These are phyloP conservation scores for Trypanosoma scelopori DNA, from an alignment of 208 protist species.

Conservation along the genomic window DNA sequence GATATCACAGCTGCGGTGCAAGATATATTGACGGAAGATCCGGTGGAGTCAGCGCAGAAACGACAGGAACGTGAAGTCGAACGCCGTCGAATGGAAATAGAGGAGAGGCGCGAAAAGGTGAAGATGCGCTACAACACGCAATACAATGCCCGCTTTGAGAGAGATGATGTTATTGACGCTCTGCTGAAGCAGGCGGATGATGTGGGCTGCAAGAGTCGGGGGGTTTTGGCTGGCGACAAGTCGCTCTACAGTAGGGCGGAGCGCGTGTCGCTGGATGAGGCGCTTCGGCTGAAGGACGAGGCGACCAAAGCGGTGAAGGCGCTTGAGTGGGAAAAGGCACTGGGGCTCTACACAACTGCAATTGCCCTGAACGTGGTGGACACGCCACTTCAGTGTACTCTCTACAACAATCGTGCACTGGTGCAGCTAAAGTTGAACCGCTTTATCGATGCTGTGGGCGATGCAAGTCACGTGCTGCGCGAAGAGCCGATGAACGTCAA, in stretches of 20 bases:
- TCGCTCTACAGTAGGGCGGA: constrained; percentile 28
- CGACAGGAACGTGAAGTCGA: constrained; percentile 27
- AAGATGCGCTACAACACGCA: constrained; percentile 49
- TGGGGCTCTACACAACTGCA: constrained; percentile 33
- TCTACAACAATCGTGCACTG: constrained; percentile 49
- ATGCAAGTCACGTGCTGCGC: constrained; percentile 35
- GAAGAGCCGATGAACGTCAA: constrained; percentile 41
- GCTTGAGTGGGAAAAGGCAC: constrained; percentile 30
- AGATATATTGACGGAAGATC: constrained; percentile 44
- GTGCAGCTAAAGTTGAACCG: constrained; percentile 25
- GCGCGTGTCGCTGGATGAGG: constrained; percentile 34
- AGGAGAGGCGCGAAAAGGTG: constrained; percentile 21
- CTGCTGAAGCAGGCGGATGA: constrained; percentile 33
- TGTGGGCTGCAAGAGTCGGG: background rate
- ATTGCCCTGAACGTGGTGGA: constrained; percentile 33
- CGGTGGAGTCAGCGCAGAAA: constrained; percentile 26
- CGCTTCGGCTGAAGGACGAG: constrained; percentile 34
- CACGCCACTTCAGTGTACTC: constrained; percentile 20
- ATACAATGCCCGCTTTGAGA: constrained; percentile 45
- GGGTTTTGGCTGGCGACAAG: background rate
- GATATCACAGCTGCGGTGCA: constrained; percentile 37
- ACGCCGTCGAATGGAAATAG: constrained; percentile 3
- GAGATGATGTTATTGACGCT: constrained; percentile 45
- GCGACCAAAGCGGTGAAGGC: constrained; percentile 27
- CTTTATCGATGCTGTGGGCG: constrained; percentile 29